Conservation (phyloP, 2,329 filamentous ascomycete species). For the Rutstroemia sydowiana region DNA sequence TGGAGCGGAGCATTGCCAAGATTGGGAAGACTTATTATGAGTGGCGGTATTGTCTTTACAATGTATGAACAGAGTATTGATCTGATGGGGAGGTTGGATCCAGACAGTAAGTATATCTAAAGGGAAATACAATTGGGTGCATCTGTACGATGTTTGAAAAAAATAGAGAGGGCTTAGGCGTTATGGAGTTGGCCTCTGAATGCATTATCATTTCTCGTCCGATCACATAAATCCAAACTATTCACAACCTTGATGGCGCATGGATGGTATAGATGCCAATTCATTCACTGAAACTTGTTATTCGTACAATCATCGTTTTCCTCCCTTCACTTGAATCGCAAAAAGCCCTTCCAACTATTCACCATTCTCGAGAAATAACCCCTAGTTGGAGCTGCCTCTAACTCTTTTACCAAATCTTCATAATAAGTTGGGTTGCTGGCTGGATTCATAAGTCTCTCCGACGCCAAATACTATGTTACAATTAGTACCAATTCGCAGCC, state of each 20-base stretch:
- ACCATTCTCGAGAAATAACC: conserved; percentile 44
- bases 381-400: conserved; percentile 54
- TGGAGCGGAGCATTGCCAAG: conserved; percentile 91
- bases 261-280: neutral
- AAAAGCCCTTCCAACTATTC: conserved; percentile 51
- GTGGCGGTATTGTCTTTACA: conserved; percentile 94
- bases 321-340: conserved; percentile 44
- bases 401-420: conserved; percentile 50
- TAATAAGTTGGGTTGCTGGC: conserved; percentile 60
- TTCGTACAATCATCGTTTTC: neutral
- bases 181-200: neutral
- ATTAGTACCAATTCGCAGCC: neutral
- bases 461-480: conserved; percentile 37
- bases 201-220: neutral
- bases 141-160: neutral
- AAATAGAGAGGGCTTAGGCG: neutral
- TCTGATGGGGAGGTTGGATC: conserved; percentile 70
- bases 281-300: too few species aligned
- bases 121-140: neutral
- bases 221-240: neutral
- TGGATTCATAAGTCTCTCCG: conserved; percentile 46
- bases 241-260: too few species aligned
- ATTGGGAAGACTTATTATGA: conserved; percentile 76
- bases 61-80: conserved; percentile 99
- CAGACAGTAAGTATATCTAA: conserved; percentile 68